Conservation (phyloP, 2,329 filamentous ascomycete species). For the Ascochyta clinopodiicola region DNA sequence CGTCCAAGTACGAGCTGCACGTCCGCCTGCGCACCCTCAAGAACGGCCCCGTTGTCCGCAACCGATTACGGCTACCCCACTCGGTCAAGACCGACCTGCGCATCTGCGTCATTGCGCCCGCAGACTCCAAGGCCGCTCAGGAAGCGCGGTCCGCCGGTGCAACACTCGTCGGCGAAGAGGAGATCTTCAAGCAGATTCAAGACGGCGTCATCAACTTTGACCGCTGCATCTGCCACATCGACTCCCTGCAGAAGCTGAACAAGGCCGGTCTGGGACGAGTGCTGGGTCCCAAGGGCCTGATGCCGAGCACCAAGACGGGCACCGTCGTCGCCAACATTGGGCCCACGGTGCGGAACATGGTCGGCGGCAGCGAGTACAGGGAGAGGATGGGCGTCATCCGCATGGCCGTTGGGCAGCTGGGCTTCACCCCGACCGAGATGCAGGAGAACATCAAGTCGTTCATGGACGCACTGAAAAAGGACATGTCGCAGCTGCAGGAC, state of each 20-base stretch:
- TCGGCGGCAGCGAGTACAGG: constrained; percentile 84
- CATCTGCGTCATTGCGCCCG: constrained; percentile 90
- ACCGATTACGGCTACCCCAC: constrained; percentile 85
- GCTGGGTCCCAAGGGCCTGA: constrained; percentile 86
- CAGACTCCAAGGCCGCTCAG: constrained; percentile 74
- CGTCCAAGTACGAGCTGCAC: constrained; percentile 86
- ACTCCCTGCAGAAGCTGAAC: constrained; percentile 77
- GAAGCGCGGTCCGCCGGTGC: constrained; percentile 82
- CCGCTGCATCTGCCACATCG: constrained; percentile 82
- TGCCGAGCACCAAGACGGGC: constrained; percentile 87
- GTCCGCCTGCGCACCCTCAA: constrained; percentile 83
- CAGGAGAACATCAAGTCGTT: constrained; percentile 82
- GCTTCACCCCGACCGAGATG: constrained; percentile 86
- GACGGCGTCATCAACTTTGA: constrained; percentile 85
- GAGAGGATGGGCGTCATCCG: constrained; percentile 84
- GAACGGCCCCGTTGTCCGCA: constrained; percentile 85
- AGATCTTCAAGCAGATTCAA: constrained; percentile 80
- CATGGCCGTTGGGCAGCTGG: constrained; percentile 89
- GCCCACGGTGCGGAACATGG: constrained; percentile 77
- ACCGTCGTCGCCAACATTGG: constrained; percentile 86
- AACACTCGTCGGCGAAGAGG: constrained; percentile 81
- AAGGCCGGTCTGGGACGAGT: constrained; percentile 82
- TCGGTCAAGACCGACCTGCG: constrained; percentile 86
- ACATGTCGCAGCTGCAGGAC: constrained; percentile 71
- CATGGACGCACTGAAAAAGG: constrained; percentile 77